Evolutionary conservation across 2,329 filamentous ascomycete genomes (phyloP).

Genomic region (Verticillium alfalfae): DNA sequence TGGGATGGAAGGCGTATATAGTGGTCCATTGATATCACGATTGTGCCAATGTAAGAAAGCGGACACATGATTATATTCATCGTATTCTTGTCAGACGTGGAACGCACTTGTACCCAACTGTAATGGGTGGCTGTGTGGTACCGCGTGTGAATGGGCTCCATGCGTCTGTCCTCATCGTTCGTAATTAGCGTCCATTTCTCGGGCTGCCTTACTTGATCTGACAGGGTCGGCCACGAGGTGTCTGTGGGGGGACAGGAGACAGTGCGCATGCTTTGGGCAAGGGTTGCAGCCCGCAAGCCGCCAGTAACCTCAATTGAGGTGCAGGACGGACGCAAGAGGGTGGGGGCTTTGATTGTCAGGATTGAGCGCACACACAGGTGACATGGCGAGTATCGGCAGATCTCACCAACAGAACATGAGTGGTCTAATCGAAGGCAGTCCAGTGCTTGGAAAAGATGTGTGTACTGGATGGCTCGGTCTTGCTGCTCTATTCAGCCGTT

Average conservation of each 20-base stretch:
- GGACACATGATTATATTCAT: too few relatives aligned
- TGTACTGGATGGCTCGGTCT: not conserved
- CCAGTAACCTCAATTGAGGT: not conserved
- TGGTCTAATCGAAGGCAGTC: not conserved
- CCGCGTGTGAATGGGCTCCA: not conserved
- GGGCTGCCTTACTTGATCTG: not conserved
- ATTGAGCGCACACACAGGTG: not conserved
- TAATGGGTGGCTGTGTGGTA: not conserved
- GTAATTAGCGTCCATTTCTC: not conserved
- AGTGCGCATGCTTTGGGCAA: not conserved
- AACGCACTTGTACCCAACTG: not conserved
- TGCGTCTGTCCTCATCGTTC: not conserved
- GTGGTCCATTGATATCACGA: too few relatives aligned
- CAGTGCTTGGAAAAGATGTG: not conserved
- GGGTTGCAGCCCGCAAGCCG: not conserved
- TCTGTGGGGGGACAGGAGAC: not conserved
- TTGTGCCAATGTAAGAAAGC: too few relatives aligned
- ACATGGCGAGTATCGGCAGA: not conserved
- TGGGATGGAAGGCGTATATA: too few relatives aligned
- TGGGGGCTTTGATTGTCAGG: not conserved
- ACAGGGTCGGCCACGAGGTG: not conserved
- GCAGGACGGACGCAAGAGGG: not conserved
- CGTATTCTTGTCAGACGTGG: too few relatives aligned
- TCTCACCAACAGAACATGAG: not conserved
- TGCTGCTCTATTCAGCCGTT: not conserved